A percentile compares a stretch with the other conserved stretches of the same genome.
Evolutionary conservation across 2,329 filamentous ascomycete genomes (phyloP).

Genomic region (Colletotrichum destructivum): DNA sequence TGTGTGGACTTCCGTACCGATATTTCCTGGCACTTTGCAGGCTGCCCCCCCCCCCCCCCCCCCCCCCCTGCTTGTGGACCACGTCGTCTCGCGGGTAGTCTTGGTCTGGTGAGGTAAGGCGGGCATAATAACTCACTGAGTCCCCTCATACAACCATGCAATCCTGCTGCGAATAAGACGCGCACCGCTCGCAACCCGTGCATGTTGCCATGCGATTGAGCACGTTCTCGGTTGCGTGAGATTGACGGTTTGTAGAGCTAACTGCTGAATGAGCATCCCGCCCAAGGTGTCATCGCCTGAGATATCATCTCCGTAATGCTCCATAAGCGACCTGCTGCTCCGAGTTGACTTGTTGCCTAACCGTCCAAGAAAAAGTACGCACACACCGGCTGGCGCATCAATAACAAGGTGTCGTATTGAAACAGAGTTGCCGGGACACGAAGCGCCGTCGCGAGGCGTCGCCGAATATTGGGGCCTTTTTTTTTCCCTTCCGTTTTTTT

Average conservation of each 20-base stretch:
- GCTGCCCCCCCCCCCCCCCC: constrained; percentile 6
- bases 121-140: constrained; percentile 19
- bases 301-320: constrained; percentile 6
- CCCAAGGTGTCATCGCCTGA: constrained; percentile 13
- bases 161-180: constrained; percentile 9
- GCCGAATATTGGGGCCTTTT: constrained; percentile 16
- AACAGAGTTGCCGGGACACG: constrained; percentile 24
- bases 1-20: too few relatives aligned
- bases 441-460: constrained; percentile 24
- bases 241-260: not conserved
- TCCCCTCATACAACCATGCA: constrained; percentile 7
- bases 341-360: constrained; percentile 4
- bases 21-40: constrained; percentile 14
- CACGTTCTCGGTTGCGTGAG: not conserved
- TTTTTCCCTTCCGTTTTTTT: constrained; percentile 10
- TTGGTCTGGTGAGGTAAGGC: not conserved
- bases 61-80: constrained; percentile 29
- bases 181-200: not conserved
- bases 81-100: constrained; percentile 20
- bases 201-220: not conserved
- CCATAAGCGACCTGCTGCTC: constrained; percentile 13
- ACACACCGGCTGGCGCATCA: constrained; percentile 1
- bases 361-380: not conserved
- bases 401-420: constrained; percentile 35
- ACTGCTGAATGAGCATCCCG: constrained; percentile 22